Conservation (phyloP, 345 rosid species). For the Murraya koenigii region DNA sequence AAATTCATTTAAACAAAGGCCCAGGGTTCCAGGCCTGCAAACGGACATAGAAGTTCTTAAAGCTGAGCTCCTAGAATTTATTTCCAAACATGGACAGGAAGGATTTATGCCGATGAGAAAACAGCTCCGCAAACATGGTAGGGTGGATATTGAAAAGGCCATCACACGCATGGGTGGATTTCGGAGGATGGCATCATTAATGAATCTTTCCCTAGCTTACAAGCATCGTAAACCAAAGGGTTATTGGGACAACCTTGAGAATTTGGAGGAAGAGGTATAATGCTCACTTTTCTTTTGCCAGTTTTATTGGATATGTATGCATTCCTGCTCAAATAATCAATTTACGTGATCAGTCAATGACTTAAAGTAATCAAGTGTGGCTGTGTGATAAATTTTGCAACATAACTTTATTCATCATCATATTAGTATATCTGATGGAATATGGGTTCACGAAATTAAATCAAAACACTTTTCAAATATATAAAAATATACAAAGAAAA, state of each 20-base stretch:
- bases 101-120: conserved; percentile 99
- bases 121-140: conserved; percentile 83
- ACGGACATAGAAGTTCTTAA: conserved; percentile 50
- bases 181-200: conserved; percentile 69
- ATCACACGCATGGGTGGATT: conserved; percentile 94
- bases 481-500: neutral
- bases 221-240: conserved; percentile 96
- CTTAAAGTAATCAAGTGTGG: no score
- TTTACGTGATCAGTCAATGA: neutral
- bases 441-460: neutral
- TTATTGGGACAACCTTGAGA: conserved; percentile 92
- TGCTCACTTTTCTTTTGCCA: neutral
- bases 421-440: neutral
- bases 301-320: neutral
- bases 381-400: neutral
- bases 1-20: conserved; percentile 49
- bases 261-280: conserved; percentile 84
- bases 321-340: neutral
- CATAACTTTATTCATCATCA: neutral
- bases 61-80: conserved; percentile 75
- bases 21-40: conserved; percentile 85
- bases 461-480: neutral
- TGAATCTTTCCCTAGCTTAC: conserved; percentile 92
- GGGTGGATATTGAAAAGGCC: conserved; percentile 95
- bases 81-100: conserved; percentile 83